These are phyloP conservation scores for Aphanomyces invadans DNA, from an alignment of 352 stramenopile species.

Conservation along the genomic window DNA sequence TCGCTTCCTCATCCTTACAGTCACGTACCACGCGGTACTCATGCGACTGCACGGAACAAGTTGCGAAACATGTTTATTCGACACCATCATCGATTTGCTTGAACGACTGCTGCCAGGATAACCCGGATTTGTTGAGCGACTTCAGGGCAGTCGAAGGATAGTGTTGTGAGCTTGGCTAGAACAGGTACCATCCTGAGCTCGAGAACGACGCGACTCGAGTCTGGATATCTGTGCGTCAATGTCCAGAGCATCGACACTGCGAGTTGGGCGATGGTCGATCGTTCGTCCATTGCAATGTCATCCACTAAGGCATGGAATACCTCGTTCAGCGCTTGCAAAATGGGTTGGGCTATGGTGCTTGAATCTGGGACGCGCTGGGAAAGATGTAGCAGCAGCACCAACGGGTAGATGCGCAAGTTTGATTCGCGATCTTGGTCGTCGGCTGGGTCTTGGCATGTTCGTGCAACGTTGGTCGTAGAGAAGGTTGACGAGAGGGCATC, in stretches of 20 bases:
- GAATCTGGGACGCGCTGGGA: not conserved
- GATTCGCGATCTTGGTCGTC: conserved; percentile 18
- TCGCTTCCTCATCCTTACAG: conserved; percentile 20
- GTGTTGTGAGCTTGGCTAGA: not conserved
- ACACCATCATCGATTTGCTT: not conserved
- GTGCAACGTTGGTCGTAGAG: not conserved
- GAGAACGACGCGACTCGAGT: not conserved
- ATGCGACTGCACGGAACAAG: conserved; percentile 16
- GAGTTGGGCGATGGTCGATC: not conserved
- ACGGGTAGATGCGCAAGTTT: conserved; percentile 21
- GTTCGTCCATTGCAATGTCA: not conserved
- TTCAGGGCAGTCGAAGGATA: not conserved
- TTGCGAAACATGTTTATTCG: conserved; percentile 14
- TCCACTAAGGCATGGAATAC: not conserved
- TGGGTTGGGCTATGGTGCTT: not conserved
- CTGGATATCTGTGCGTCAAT: not conserved
- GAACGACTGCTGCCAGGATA: not conserved
- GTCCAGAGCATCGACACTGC: not conserved
- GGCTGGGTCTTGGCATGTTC: not conserved
- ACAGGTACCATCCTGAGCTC: not conserved
- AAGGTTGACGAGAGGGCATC: conserved; percentile 9
- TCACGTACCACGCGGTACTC: not conserved
- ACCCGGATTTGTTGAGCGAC: not conserved
- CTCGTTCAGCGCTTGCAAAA: not conserved
- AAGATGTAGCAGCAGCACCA: conserved; percentile 16